These are phyloP conservation scores for Anethum foeniculum DNA, from an alignment of 140 eudicot genomes.

Conservation along the genomic window DNA sequence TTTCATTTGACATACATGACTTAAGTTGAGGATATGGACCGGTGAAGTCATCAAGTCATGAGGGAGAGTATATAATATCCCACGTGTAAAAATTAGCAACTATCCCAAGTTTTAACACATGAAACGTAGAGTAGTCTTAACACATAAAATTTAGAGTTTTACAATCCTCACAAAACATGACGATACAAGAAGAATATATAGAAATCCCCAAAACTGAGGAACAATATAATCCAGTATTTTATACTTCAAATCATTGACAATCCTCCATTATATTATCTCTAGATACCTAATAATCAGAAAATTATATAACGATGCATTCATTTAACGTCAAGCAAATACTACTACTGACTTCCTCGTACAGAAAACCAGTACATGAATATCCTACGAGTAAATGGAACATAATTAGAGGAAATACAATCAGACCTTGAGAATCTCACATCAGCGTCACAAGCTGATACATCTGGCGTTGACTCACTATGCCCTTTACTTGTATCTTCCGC, in stretches of 20 bases:
- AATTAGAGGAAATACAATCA: constrained; percentile 7
- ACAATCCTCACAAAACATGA: background rate
- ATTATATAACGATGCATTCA: background rate
- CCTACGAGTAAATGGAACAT: background rate
- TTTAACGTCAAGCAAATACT: background rate
- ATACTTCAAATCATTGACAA: background rate
- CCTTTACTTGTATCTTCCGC: constrained; percentile 24
- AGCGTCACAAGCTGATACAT: constrained; percentile 44
- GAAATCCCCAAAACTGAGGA: background rate
- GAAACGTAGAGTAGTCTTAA: background rate
- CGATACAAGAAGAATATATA: background rate
- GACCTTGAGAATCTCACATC: constrained; percentile 55
- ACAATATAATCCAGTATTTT: background rate
- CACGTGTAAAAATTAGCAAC: background rate
- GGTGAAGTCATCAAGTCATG: background rate
- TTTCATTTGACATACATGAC: background rate
- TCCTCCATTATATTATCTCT: background rate
- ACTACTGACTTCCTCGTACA: background rate
- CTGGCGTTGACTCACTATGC: constrained; percentile 54
- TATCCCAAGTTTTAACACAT: background rate
- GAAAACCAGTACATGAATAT: background rate
- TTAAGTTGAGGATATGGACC: background rate
- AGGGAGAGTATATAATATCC: background rate
- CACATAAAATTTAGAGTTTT: background rate
- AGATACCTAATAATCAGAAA: background rate